A percentile compares a stretch with the other conserved stretches of the same genome.
Conservation (phyloP, 371 early-diverging fungal genomes). For the Zopfochytrium polystomum region DNA sequence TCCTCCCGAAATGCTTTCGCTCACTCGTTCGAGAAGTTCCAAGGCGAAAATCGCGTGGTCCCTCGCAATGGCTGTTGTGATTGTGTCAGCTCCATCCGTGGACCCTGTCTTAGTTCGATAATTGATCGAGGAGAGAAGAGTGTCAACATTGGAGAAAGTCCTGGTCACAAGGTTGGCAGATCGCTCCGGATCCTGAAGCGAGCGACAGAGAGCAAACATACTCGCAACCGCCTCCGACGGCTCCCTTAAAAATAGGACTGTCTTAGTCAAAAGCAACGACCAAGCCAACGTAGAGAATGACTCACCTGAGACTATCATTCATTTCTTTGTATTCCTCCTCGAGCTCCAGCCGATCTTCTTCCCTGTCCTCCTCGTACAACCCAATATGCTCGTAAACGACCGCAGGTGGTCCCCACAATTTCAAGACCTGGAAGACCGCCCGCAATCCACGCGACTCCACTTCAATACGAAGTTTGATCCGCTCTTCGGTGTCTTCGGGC, state of each 20-base stretch:
- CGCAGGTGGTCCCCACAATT: conserved; percentile 12
- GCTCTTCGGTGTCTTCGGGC: conserved; percentile 27
- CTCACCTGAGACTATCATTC: conserved; percentile 22
- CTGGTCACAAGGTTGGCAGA: conserved; percentile 5
- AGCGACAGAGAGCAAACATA: not conserved
- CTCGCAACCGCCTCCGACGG: conserved; percentile 8
- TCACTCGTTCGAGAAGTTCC: not conserved
- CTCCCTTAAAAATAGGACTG: conserved; percentile 7
- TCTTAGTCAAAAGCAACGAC: not conserved
- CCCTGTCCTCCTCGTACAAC: conserved; percentile 44
- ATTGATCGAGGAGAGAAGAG: not conserved
- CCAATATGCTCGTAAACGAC: conserved; percentile 27
- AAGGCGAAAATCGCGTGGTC: not conserved
- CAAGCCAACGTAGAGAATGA: not conserved
- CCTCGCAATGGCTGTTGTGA: not conserved
- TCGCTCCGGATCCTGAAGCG: conserved; percentile 2
- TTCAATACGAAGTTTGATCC: conserved; percentile 24
- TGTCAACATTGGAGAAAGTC: not conserved
- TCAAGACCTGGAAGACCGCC: conserved; percentile 20
- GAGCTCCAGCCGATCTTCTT: conserved; percentile 35
- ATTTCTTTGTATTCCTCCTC: conserved; percentile 20
- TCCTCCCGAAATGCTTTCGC: not conserved
- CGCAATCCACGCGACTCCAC: conserved; percentile 33
- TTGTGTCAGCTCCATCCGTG: not conserved
- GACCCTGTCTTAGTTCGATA: not conserved